phyloP scores from a whole-genome alignment of 768 basidiomycete species.

The Cystoderma amianthinum region DNA sequence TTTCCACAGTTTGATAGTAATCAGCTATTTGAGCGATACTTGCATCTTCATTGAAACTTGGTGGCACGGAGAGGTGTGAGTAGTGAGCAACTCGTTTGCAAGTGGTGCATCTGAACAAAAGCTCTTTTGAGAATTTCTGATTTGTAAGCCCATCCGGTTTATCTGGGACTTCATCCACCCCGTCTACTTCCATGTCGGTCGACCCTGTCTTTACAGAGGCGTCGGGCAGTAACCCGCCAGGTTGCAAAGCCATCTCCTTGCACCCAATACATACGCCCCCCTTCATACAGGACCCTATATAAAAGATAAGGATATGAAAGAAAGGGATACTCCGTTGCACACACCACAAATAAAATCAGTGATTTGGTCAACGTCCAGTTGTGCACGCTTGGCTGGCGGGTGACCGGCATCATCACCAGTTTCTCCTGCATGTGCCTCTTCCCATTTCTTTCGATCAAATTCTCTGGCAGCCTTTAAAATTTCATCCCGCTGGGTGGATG shows the following conservation, averaged over 20 bases:
- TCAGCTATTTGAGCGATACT: conserved; percentile 40
- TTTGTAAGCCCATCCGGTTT: neutral
- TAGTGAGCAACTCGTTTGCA: conserved; percentile 87
- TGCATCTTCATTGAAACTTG: conserved; percentile 23
- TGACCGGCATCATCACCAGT: conserved; percentile 11
- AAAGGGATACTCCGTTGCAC: conserved; percentile 7
- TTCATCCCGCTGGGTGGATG: conserved; percentile 59
- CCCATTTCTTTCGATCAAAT: conserved; percentile 38
- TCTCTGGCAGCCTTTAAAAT: conserved; percentile 60
- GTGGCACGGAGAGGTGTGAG: conserved; percentile 52
- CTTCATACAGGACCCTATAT: conserved; percentile 51
- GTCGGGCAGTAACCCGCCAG: conserved; percentile 24
- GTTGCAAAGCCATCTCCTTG: conserved; percentile 44
- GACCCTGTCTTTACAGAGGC: conserved; percentile 1
- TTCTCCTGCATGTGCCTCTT: conserved; percentile 14
- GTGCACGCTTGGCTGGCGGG: conserved; percentile 36
- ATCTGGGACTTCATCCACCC: conserved; percentile 6
- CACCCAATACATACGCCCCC: conserved; percentile 79
- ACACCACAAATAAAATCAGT: conserved; percentile 75
- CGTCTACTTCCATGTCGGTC: conserved; percentile 28
- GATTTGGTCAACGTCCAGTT: conserved; percentile 45
- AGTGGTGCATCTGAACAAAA: conserved; percentile 76
- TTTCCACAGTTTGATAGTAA: conserved; percentile 47
- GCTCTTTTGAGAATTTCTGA: conserved; percentile 23
- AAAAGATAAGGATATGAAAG: neutral